Percentiles rank a stretch among this genome's conserved stretches.
Conservation (phyloP, 2,329 filamentous ascomycete species). For the Teratosphaeria destructans region DNA sequence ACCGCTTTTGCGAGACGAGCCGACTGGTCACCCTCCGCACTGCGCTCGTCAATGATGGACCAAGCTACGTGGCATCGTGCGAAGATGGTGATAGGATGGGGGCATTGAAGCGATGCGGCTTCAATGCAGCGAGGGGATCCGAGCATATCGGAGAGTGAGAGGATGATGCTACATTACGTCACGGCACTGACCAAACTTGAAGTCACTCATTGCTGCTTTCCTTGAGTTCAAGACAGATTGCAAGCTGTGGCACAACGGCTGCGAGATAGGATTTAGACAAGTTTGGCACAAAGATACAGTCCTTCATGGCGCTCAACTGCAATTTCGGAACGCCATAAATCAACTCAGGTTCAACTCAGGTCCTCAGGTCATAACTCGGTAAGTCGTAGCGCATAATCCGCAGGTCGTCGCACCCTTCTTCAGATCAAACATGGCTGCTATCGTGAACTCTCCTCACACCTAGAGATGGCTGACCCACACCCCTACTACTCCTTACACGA, state of each 20-base stretch:
- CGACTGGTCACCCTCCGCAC: background rate
- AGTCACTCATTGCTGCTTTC: conserved; percentile 6
- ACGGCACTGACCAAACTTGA: background rate
- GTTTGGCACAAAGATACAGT: background rate
- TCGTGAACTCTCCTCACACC: background rate
- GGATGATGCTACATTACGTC: background rate
- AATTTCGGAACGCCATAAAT: background rate
- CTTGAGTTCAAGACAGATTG: conserved; percentile 1
- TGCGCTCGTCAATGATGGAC: background rate
- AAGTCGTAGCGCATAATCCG: background rate
- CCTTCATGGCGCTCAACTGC: background rate
- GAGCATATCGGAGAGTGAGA: background rate
- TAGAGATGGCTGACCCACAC: background rate
- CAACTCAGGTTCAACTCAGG: background rate
- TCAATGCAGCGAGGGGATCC: background rate
- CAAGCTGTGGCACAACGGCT: background rate
- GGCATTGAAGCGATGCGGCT: background rate
- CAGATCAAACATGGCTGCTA: background rate
- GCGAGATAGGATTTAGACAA: background rate
- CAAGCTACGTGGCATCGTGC: background rate
- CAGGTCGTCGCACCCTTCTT: background rate
- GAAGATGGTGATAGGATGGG: background rate
- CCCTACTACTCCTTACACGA: background rate
- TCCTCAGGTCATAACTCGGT: background rate
- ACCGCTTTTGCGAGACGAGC: background rate